Evolutionary conservation across 148 eudicot species (phyloP), one percentile per base, ranked within the genome.

Genomic region (Rhododendron henanense): DNA sequence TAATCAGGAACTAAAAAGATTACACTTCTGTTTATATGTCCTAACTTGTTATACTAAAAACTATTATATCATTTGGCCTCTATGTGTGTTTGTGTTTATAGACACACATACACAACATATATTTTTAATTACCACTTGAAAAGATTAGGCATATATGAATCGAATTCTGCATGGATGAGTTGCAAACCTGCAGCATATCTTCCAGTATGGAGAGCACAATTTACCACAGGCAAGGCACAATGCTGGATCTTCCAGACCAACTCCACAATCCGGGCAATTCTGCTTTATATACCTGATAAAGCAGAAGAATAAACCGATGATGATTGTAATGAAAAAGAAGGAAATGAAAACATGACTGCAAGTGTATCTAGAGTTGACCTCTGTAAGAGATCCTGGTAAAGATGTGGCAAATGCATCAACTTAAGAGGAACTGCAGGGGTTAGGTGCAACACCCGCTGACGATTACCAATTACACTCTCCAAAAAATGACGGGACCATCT

Each of bases 331-430:
- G 28, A 55, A 47, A 74, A 41, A 77, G 59, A 39, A 82, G 61
- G 44, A 59, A 18, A 37, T 57, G 75, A 21, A 75, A 53, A 61
- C 25, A 57, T 57, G 13, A 61, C 2, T n/a, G 19, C 33, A 47
- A 81, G 45, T 15, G 23, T 18, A 84, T n/a, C 28, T 55, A 50
- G 76, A 47, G 37, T 75, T 76, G 82, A 97, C 99, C 99, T 95
- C 87, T 97, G 98, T 85, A 95, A 85, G 81, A 97, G 93, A 92
- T 97, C 98, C 85, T 97, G 99, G 86, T 95, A 97, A 78, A 97
- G 87, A 87, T 83, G 86, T 79, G 99, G 98, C 86, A 97, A 90
- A 81, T 71, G 87, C 96, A 97, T 94, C 92, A 97, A 87, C 89
- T 89, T 94, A 87, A 93, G 94, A 45, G 98, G 98, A 84, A 93